Evolutionary conservation across 352 stramenopile species (phyloP).

Genomic region (Thalassiosira mediterranea): DNA sequence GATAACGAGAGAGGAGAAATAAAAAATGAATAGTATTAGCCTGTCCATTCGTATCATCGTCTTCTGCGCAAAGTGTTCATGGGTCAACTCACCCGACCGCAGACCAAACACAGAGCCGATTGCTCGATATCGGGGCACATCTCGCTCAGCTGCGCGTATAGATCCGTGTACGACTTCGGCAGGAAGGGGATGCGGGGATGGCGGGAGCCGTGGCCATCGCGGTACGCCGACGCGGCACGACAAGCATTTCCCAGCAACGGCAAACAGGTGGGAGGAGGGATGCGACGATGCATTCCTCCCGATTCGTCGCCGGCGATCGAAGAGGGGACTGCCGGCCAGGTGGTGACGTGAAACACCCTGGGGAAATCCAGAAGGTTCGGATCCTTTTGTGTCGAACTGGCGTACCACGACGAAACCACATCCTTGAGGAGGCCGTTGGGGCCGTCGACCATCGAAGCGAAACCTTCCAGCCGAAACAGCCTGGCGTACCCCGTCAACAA

Average conservation of each 20-base stretch:
- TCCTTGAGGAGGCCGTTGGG: constrained; percentile 52
- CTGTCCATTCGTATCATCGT: neutral
- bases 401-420: constrained; percentile 58
- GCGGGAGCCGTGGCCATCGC: neutral
- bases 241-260: constrained; percentile 46
- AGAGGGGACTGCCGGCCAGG: constrained; percentile 26
- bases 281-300: constrained; percentile 24
- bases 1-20: neutral
- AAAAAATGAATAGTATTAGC: neutral
- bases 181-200: constrained; percentile 62
- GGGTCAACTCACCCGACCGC: constrained; percentile 64
- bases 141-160: constrained; percentile 76
- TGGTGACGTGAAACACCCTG: constrained; percentile 11
- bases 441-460: constrained; percentile 59
- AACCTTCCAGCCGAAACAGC: constrained; percentile 62
- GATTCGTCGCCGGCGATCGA: neutral
- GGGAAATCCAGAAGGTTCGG: constrained; percentile 27
- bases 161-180: constrained; percentile 84
- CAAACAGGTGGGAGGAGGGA: constrained; percentile 30
- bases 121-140: constrained; percentile 78
- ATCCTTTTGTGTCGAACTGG: constrained; percentile 33
- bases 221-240: no score
- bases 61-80: neutral
- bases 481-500: constrained; percentile 40
- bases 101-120: constrained; percentile 83